phyloP scores from a whole-genome alignment of 805 yeast genomes.

The Kazachstania taianensis region DNA sequence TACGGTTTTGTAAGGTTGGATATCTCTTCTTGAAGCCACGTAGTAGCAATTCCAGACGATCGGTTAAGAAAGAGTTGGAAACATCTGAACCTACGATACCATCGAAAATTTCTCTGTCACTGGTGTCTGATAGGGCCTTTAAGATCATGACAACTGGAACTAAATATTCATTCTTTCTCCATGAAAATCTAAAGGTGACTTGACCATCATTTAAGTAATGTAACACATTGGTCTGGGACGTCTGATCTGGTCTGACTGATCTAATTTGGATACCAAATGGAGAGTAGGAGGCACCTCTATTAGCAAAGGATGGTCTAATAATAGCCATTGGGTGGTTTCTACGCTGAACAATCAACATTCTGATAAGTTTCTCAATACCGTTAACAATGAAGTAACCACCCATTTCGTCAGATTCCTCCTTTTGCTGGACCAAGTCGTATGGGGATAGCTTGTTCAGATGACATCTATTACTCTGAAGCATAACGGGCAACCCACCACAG shows the following conservation, averaged over 20 bases:
- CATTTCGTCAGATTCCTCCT: slow-evolving; percentile 89
- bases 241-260: slow-evolving; percentile 91
- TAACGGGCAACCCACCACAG: slow-evolving; percentile 83
- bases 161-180: slow-evolving; percentile 93
- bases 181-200: slow-evolving; percentile 90
- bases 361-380: slow-evolving; percentile 91
- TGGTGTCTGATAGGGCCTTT: slow-evolving; percentile 82
- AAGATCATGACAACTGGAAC: slow-evolving; percentile 89
- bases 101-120: slow-evolving; percentile 91
- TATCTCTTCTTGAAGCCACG: slow-evolving; percentile 76
- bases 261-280: slow-evolving; percentile 90
- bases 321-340: slow-evolving; percentile 98
- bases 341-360: slow-evolving; percentile 96
- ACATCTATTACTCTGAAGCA: slow-evolving; percentile 87
- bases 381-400: slow-evolving; percentile 96
- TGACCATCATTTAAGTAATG: slow-evolving; percentile 94
- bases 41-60: slow-evolving; percentile 88
- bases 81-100: slow-evolving; percentile 88
- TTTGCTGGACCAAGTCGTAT: slow-evolving; percentile 58
- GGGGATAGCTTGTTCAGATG: slow-evolving; percentile 82
- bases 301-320: slow-evolving; percentile 85
- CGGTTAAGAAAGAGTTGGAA: slow-evolving; percentile 86
- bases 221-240: slow-evolving; percentile 94
- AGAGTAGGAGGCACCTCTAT: slow-evolving; percentile 87
- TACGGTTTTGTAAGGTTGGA: slow-evolving; percentile 56